Base-by-base conservation (phyloP, 2,329 filamentous ascomycete species). In the Microdochium paspali region DNA sequence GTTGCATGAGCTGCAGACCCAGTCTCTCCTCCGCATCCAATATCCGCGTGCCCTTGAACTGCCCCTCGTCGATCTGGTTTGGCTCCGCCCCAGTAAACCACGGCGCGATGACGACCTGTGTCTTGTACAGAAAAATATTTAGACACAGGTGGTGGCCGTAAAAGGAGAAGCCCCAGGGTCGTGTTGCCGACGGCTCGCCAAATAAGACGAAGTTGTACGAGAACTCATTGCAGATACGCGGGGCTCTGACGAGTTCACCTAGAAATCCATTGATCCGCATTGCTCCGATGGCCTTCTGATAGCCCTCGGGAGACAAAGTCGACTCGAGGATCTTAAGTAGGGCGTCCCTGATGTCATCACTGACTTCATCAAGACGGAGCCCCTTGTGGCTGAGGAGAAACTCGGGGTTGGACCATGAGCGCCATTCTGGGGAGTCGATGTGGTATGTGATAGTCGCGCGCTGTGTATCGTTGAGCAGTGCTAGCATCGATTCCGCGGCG, bases 31-130 rank as follows among this genome's bases (percentile, higher is more conserved):
- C 84, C 7, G 65, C 66, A 32, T 82, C 70, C 28, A 90, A 65
- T 47, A 90, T 87, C 3, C 76, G 68, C 0, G 81, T 86, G 6
- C 85, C 85, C 1, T 66, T 65, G 60, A 80, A 73, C 0, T 74
- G 74, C 0, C 85, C 84, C 0, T 64, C 62, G 53, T 90, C 85
- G 54, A 90, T 85, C 30, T 82, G 57, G 56, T 90, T 89, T 1
- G 87, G 87, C 63, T 91, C 87, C 0, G 87, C 87, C 47, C 87
- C 87, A 0, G 84, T 88, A 64, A 91, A 91, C 66, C 82, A 87
- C 0, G 87, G 87, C 0, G 79, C 80, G 2, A 88, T 71, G 42
- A 88, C 68, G 45, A 89, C 80, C 60, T 88, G 82, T 0, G 67
- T 64, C 26, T 70, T 70, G 57, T 82, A 76, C 47, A 90, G 71